These are phyloP conservation scores for Zymoseptoria ardabiliae DNA, from an alignment of 2,329 filamentous ascomycete genomes.

Conservation along the genomic window DNA sequence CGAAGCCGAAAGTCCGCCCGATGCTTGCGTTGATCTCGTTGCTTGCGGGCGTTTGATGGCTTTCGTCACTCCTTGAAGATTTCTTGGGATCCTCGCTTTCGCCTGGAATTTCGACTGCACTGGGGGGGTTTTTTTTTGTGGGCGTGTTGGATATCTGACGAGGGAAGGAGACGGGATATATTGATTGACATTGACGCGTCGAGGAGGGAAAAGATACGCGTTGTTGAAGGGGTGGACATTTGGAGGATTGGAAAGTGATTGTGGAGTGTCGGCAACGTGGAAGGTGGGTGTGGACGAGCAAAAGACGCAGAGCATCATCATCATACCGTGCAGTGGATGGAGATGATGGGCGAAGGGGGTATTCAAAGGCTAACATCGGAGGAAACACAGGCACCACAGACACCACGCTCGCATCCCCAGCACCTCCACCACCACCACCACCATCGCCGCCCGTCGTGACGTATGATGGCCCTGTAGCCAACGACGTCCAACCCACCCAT, in stretches of 20 bases:
- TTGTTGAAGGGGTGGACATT: background rate
- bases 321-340: background rate
- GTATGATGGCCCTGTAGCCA: constrained; percentile 12
- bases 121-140: background rate
- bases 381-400: constrained; percentile 5
- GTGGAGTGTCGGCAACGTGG: constrained; percentile 5
- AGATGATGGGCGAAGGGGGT: no score
- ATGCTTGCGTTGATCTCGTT: background rate
- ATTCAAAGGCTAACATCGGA: background rate
- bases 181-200: constrained; percentile 6
- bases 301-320: background rate
- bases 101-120: background rate
- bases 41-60: background rate
- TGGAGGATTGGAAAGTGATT: constrained; percentile 3
- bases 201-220: background rate
- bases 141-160: background rate
- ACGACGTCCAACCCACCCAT: background rate
- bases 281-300: constrained; percentile 7
- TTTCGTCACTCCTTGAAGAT: background rate
- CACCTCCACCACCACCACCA: constrained; percentile 8
- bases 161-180: background rate
- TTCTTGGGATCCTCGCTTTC: no score
- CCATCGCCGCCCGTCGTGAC: constrained; percentile 12
- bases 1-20: no score
- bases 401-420: constrained; percentile 9